Evolutionary conservation across 139 green algal genomes (phyloP), one percentile per base, ranked within the genome.

Genomic region (Tetradesmus obliquus): DNA sequence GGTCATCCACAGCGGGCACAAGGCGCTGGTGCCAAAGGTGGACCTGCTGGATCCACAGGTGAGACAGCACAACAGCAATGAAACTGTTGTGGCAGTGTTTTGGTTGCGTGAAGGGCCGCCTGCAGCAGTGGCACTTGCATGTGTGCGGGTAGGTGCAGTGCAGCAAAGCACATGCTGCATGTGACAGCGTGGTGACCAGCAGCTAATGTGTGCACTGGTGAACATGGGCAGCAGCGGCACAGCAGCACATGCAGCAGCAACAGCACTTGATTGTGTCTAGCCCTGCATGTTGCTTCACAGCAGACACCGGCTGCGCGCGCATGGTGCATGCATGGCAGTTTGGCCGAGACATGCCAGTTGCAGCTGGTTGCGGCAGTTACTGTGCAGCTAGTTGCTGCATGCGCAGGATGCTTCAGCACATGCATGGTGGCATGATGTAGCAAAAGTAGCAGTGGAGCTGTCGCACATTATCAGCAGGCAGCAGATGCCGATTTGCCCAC

Each of bases 11-110:
- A 92, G 92, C 1, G 93, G 93, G 9, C 97, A 99, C 90, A 94
- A 93, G 20, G 97, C 96, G 0, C 94, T 99, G 32, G 94, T 99
- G 15, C 97, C 97, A n/a, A 99, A 99, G 91, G 91, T 97, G 10
- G 97, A 98, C 74, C 89, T 94, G 58, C 80, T 98, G 32, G 94
- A 93, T 71, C 93, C 94, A 53, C 91, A 94, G 94, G 95, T 96
- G 91, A 10, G 93, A 15, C 32, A 20, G 24, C 55, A 17, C 79
- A 76, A 79, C 7, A 45, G 72, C 32, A 90, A 51, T 3, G 1
- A 13, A 24, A 15, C 32, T 62, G 45, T 85, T 85, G 45, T 60
- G 7, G 45, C 1, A 45, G 24, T 13, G 15, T 19, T 76, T 76
- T 76, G 66, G 15, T 24, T 24, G 66, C n/a, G 15, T 76, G 3